A percentile compares a stretch with the other conserved stretches of the same genome.
phyloP scores from a whole-genome alignment of 2,329 filamentous ascomycete species.

The Calonectria hongkongensis region DNA sequence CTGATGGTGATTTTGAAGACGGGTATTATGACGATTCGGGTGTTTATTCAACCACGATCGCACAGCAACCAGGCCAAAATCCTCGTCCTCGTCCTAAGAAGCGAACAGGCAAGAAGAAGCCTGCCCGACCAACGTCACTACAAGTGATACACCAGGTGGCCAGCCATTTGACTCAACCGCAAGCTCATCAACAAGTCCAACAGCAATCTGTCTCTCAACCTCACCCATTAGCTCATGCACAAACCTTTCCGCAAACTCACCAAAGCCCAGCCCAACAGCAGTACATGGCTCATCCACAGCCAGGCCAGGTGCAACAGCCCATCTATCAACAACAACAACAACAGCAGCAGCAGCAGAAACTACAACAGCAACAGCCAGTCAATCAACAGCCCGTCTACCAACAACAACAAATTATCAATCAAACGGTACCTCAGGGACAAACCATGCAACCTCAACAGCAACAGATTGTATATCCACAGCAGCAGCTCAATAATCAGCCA shows the following conservation, averaged over 20 bases:
- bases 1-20: slow-evolving; percentile 31
- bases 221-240: neutral
- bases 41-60: neutral
- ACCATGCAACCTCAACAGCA: slow-evolving; percentile 6
- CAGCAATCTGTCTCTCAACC: neutral
- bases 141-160: neutral
- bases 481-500: neutral
- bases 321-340: slow-evolving; percentile 24
- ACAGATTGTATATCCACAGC: slow-evolving; percentile 32
- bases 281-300: neutral
- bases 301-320: neutral
- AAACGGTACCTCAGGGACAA: neutral
- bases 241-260: neutral
- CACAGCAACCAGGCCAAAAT: slow-evolving; percentile 11
- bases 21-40: slow-evolving; percentile 11
- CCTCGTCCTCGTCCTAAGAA: neutral
- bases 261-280: slow-evolving; percentile 7
- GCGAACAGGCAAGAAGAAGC: neutral
- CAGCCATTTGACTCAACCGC: neutral
- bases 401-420: slow-evolving; percentile 3
- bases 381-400: slow-evolving; percentile 8
- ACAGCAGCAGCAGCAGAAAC: slow-evolving; percentile 26
- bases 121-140: neutral
- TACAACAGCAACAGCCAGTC: slow-evolving; percentile 31
- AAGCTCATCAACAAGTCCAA: neutral